These are phyloP conservation scores for Penicillium dipodomyicola DNA, from an alignment of 495 filamentous ascomycete genomes.

Conservation along the genomic window DNA sequence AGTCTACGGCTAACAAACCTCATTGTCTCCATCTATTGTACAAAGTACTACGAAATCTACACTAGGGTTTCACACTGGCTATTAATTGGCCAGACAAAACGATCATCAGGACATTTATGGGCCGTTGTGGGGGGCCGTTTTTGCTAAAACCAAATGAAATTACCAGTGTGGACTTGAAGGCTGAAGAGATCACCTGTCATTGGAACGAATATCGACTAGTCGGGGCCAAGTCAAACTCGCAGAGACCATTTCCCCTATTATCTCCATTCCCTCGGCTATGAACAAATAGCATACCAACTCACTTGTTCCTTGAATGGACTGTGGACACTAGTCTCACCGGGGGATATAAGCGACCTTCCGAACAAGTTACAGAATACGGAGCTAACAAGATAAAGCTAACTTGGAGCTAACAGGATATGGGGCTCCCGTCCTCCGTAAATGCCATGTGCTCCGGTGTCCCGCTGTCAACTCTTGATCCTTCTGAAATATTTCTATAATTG, in stretches of 20 bases:
- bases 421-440: background rate
- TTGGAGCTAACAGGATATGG: background rate
- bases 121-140: conserved; percentile 5
- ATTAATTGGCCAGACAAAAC: background rate
- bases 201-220: background rate
- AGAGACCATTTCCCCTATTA: background rate
- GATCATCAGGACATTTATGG: background rate
- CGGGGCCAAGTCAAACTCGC: background rate
- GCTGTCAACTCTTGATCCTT: background rate
- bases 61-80: background rate
- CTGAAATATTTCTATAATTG: background rate
- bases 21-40: too few species aligned
- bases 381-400: background rate
- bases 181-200: background rate
- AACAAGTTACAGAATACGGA: background rate
- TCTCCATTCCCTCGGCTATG: background rate
- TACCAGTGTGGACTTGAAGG: background rate
- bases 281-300: background rate
- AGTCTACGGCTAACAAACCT: too few species aligned
- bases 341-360: background rate
- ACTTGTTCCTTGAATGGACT: too few species aligned
- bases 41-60: background rate
- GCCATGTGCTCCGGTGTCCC: background rate
- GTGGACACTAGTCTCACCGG: background rate
- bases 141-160: background rate